Conservation (phyloP, 2,329 filamentous ascomycete genomes). For the Cyphellophora attinorum region DNA sequence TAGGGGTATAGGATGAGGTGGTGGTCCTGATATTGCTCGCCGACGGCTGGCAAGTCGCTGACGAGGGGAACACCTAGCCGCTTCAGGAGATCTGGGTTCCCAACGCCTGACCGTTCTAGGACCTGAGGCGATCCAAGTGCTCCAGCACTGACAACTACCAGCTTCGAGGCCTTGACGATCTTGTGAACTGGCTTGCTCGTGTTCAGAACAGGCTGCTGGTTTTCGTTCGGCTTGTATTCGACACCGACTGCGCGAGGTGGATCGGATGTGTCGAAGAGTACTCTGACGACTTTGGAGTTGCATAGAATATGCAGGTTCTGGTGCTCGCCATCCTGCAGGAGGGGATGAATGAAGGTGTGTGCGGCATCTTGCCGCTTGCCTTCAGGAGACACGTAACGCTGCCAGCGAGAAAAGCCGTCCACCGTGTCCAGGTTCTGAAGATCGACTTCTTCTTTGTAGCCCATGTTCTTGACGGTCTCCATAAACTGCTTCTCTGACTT, state of each 20-base stretch:
- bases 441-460: conserved; percentile 44
- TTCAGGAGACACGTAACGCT: conserved; percentile 39
- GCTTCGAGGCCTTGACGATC: conserved; percentile 27
- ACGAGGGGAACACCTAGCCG: conserved; percentile 32
- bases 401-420: no score
- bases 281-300: conserved; percentile 45
- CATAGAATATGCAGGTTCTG: conserved; percentile 52
- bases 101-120: conserved; percentile 53
- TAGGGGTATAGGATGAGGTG: conserved; percentile 46
- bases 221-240: conserved; percentile 41
- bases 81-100: conserved; percentile 33
- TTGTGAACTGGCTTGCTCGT: conserved; percentile 13
- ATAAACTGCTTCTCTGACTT: conserved; percentile 41
- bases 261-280: conserved; percentile 46
- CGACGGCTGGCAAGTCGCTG: conserved; percentile 35
- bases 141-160: conserved; percentile 52
- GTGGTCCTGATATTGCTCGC: conserved; percentile 48
- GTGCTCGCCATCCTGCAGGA: conserved; percentile 24
- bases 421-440: conserved; percentile 40
- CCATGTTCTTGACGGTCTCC: conserved; percentile 35
- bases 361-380: conserved; percentile 45
- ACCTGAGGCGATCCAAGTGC: conserved; percentile 47
- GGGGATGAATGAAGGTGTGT: conserved; percentile 4
- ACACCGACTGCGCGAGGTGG: conserved; percentile 51
- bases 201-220: not conserved